phyloP scores from a whole-genome alignment of 768 basidiomycete genomes.

The Gymnopilus dilepis region DNA sequence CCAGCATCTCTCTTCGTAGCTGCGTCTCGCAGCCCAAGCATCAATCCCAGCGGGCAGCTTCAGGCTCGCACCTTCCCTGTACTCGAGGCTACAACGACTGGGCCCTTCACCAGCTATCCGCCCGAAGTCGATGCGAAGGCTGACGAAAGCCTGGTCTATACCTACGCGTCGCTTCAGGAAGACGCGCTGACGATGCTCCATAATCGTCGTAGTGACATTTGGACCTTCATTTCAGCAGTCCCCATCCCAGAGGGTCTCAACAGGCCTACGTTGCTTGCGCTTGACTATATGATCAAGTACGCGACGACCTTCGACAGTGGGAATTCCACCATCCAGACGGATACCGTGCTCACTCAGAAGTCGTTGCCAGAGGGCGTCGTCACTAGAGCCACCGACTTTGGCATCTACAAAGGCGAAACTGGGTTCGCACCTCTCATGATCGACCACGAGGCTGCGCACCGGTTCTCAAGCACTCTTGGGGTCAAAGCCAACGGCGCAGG shows the following conservation, averaged over 20 bases:
- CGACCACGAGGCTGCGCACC: neutral
- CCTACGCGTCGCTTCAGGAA: too few relatives aligned
- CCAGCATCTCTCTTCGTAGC: too few relatives aligned
- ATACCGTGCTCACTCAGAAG: neutral
- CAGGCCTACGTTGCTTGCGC: neutral
- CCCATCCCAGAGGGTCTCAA: neutral
- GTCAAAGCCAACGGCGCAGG: neutral
- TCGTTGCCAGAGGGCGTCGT: neutral
- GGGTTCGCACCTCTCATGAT: neutral
- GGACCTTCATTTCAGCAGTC: neutral
- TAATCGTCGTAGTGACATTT: too few relatives aligned
- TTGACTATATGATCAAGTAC: conserved; percentile 8
- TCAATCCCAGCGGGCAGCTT: neutral
- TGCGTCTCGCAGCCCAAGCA: neutral
- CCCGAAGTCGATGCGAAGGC: neutral
- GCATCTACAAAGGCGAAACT: neutral
- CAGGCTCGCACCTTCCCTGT: neutral
- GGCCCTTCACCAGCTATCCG: neutral
- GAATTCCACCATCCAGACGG: neutral
- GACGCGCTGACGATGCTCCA: too few relatives aligned
- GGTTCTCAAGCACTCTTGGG: neutral
- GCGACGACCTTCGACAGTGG: conserved; percentile 1
- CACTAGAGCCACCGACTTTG: neutral
- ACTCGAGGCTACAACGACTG: neutral
- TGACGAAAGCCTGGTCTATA: neutral